phyloP scores from a whole-genome alignment of 495 filamentous ascomycete genomes.

The Hypoxylon crocopeplum region DNA sequence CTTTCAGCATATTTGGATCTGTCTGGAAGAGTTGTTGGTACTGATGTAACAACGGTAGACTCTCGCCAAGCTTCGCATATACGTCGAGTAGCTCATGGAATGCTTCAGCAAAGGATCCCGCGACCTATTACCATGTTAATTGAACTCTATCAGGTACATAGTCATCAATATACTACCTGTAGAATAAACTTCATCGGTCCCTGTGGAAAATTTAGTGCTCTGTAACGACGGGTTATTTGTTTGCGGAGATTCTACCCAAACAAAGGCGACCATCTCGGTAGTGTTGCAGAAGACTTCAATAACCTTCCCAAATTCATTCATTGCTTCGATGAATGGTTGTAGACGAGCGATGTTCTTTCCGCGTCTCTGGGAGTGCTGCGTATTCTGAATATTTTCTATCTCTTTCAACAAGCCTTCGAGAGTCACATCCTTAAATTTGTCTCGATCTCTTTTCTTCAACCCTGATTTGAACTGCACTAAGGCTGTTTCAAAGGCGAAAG shows the following conservation, averaged over 20 bases:
- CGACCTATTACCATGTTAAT: neutral
- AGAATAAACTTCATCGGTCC: constrained; percentile 15
- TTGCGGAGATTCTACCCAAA: constrained; percentile 36
- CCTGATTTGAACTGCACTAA: neutral
- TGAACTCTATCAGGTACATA: neutral
- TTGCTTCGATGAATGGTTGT: constrained; percentile 43
- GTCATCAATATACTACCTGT: neutral
- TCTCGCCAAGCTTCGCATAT: constrained; percentile 51
- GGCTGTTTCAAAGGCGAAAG: neutral
- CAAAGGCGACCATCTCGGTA: constrained; percentile 40
- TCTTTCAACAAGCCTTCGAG: constrained; percentile 15
- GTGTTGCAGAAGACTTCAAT: constrained; percentile 46
- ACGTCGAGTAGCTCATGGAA: constrained; percentile 49
- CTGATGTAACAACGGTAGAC: constrained; percentile 42
- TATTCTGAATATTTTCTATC: constrained; percentile 29
- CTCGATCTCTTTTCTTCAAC: neutral
- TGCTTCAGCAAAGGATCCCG: constrained; percentile 24
- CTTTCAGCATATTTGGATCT: constrained; percentile 1
- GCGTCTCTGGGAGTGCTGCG: constrained; percentile 35
- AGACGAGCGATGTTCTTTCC: constrained; percentile 34
- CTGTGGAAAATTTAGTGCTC: neutral
- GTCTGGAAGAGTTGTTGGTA: constrained; percentile 26
- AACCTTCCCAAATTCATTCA: constrained; percentile 44
- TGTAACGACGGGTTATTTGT: neutral
- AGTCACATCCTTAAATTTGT: neutral